phyloP scores from a whole-genome alignment of 176 grass and related monocot genomes.

The Ananas comosus region DNA sequence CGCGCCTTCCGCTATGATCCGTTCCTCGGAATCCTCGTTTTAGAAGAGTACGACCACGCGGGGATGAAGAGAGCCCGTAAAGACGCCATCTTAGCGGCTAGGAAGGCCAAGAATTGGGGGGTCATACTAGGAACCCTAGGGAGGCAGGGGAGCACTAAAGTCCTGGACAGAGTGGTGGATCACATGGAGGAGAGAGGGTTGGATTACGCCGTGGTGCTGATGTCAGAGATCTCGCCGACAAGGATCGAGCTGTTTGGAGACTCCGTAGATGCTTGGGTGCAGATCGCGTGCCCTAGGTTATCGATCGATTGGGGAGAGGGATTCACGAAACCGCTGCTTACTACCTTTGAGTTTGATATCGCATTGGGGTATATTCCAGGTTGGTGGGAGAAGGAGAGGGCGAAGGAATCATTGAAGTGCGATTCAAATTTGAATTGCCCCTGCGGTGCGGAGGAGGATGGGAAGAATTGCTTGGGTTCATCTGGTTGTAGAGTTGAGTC shows the following conservation, averaged over 20 bases:
- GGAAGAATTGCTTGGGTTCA: slow-evolving; percentile 25
- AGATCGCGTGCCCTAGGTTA: slow-evolving; percentile 82
- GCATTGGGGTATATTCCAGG: slow-evolving; percentile 67
- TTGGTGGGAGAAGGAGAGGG: slow-evolving; percentile 86
- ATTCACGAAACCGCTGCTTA: slow-evolving; percentile 76
- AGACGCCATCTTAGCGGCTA: slow-evolving; percentile 54
- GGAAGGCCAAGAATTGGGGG: slow-evolving; percentile 70
- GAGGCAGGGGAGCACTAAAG: slow-evolving; percentile 62
- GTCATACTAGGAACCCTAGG: slow-evolving; percentile 72
- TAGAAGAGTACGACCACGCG: slow-evolving; percentile 74
- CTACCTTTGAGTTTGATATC: slow-evolving; percentile 88
- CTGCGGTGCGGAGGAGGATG: not conserved
- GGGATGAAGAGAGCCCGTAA: slow-evolving; percentile 91
- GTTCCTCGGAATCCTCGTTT: slow-evolving; percentile 64
- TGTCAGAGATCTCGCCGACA: slow-evolving; percentile 77
- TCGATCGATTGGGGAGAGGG: slow-evolving; percentile 97
- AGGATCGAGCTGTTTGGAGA: slow-evolving; percentile 79
- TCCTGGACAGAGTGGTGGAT: slow-evolving; percentile 65
- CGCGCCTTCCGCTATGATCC: slow-evolving; percentile 83
- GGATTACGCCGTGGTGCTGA: slow-evolving; percentile 68
- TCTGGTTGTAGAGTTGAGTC: slow-evolving; percentile 18
- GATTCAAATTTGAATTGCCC: not conserved
- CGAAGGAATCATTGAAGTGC: not conserved
- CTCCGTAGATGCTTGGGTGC: slow-evolving; percentile 81
- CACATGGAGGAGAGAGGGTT: slow-evolving; percentile 89